phyloP scores from a whole-genome alignment of 2,329 filamentous ascomycete genomes.

The Dactylellina haptotyla region DNA sequence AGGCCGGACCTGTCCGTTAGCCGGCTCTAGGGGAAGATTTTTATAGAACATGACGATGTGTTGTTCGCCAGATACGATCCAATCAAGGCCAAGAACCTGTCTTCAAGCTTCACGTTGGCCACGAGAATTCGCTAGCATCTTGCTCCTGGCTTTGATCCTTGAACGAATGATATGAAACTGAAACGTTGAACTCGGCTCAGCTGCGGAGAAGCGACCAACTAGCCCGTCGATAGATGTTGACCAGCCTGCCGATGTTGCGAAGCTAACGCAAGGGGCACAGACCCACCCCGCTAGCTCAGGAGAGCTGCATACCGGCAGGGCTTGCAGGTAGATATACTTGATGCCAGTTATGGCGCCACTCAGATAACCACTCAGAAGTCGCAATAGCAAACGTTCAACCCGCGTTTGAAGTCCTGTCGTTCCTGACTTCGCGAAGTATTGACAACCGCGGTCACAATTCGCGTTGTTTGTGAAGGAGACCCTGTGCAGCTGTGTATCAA shows the following conservation, averaged over 20 bases:
- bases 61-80: neutral
- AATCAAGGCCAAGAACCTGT: too few species aligned
- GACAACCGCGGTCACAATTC: neutral
- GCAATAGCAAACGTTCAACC: neutral
- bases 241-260: neutral
- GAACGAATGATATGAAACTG: neutral
- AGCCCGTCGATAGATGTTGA: neutral
- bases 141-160: constrained; percentile 4
- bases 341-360: neutral
- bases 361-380: neutral
- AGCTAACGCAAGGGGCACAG: constrained; percentile 4
- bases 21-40: too few species aligned
- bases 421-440: neutral
- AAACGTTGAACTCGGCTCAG: neutral
- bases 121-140: neutral
- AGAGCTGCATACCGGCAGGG: constrained; percentile 5
- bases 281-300: neutral
- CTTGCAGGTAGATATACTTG: constrained; percentile 4
- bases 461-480: neutral
- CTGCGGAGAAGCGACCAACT: neutral
- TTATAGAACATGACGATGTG: too few species aligned
- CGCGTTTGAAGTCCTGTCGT: neutral
- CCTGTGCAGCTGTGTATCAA: constrained; percentile 4
- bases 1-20: too few species aligned
- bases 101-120: too few species aligned